Base-by-base conservation (phyloP, 108 stramenopile genomes). In the Aurantiochytrium sp. region DNA sequence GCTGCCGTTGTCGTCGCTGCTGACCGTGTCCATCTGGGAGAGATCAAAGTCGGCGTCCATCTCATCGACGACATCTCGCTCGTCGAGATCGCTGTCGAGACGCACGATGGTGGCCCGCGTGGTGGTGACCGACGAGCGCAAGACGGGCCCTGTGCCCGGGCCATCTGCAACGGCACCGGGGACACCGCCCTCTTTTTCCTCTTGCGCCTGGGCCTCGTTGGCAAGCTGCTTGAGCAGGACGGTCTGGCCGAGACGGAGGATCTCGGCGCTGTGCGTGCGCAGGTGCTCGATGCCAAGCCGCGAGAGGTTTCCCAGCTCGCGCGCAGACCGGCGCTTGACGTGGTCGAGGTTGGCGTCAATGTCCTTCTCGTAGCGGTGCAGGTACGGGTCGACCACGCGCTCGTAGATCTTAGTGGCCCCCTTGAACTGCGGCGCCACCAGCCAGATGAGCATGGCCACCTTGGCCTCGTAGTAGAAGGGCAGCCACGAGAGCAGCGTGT, bases 341-440 rank as follows among this genome's bases (percentile, higher is more conserved):
- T 81, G 73, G 27, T 81, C 73, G 32, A 81, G 42, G 73, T 48
- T 48, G 6, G 73, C 73, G 2, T 81, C 73, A n/a, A 81, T 81
- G 45, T 81, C 73, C 45, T 81, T 81, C 30, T 81, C 73, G 73
- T 81, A 81, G n/a, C 45, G 39, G 45, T 81, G 73, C 45, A 81
- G 30, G 30, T 81, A 81, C 10, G 73, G 73, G 30, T 81, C 45
- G 0, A 81, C 42, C n/a, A 81, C 39, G 24, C 45, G 39, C 19
- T 81, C 73, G 39, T 81, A 81, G 30, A 81, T 41, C 24, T 81
- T 41, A 4, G 73, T 81, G 6, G 73, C 73, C 10, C 73, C 73
- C 24, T 81, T 81, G 4, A 81, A 81, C 21, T 81, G 45, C 3
- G 73, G 73, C 3, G 73, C 45, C 73, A 81, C 73, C 21, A 81